Conservation (phyloP, 345 rosid species). For the Salix suchowensis region DNA sequence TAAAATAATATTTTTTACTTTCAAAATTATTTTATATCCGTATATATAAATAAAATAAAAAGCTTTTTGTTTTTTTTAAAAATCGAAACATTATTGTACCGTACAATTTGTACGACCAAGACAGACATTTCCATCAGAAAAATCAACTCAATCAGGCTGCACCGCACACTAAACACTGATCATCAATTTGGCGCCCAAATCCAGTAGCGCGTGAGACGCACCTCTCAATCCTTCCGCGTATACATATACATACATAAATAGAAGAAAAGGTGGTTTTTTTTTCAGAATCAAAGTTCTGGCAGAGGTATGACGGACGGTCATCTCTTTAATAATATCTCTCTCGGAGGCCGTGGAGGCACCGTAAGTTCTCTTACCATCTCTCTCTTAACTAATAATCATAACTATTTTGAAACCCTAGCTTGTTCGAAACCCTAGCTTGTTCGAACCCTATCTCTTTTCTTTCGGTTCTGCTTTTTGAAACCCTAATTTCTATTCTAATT, state of each 20-base stretch:
- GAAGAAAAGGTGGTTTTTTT: neutral
- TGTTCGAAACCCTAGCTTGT: neutral
- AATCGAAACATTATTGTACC: too few relatives aligned
- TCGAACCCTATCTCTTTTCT: neutral
- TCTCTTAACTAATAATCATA: neutral
- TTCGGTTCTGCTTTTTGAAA: neutral
- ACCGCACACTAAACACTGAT: too few relatives aligned
- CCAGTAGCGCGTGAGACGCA: neutral
- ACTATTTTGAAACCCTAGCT: neutral
- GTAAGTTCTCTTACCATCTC: constrained; percentile 24
- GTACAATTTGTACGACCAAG: too few relatives aligned
- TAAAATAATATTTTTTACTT: too few relatives aligned
- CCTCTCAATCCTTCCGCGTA: neutral
- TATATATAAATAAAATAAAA: too few relatives aligned
- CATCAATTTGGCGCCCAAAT: neutral
- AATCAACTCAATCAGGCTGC: too few relatives aligned
- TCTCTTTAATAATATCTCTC: constrained; percentile 69
- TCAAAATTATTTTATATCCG: too few relatives aligned
- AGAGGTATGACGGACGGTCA: constrained; percentile 69
- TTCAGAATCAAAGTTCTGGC: neutral
- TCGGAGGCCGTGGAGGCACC: constrained; percentile 84
- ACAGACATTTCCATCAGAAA: too few relatives aligned
- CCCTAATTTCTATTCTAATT: neutral
- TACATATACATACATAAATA: too few relatives aligned
- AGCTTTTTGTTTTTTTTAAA: too few relatives aligned